Conservation (phyloP, 208 protist species). For the Crithidia mellificae region DNA sequence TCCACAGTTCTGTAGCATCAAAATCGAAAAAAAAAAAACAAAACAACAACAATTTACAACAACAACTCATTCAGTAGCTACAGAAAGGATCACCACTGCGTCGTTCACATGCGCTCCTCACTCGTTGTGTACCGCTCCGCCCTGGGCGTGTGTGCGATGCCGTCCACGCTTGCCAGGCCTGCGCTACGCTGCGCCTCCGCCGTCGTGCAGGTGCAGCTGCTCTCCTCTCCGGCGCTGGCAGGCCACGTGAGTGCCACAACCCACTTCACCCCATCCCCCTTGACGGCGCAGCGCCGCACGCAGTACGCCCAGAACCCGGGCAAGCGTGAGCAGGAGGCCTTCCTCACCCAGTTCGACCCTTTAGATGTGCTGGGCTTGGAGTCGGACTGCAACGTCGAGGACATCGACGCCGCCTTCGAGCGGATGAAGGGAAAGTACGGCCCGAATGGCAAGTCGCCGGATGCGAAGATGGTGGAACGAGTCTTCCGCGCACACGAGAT, state of each 20-base stretch:
- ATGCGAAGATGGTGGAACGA: constrained; percentile 78
- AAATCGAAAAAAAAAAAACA: no score
- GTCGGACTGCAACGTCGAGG: constrained; percentile 68
- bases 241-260: no score
- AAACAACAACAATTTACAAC: no score
- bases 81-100: no score
- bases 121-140: constrained; percentile 1
- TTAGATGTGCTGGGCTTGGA: constrained; percentile 74
- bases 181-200: constrained; percentile 15
- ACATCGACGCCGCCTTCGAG: constrained; percentile 74
- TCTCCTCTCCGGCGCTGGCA: background rate
- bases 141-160: background rate
- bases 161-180: background rate
- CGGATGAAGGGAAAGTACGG: constrained; percentile 61
- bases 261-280: background rate
- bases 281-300: constrained; percentile 46
- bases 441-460: constrained; percentile 57
- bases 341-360: constrained; percentile 82
- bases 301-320: constrained; percentile 81
- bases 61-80: no score
- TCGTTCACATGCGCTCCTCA: constrained; percentile 26
- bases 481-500: constrained; percentile 82
- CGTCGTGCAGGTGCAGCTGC: constrained; percentile 13
- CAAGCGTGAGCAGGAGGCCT: constrained; percentile 84
- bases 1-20: no score